Evolutionary conservation across 768 basidiomycete species (phyloP), one percentile per base, ranked within the genome.

Genomic region (Trametes coccinea): DNA sequence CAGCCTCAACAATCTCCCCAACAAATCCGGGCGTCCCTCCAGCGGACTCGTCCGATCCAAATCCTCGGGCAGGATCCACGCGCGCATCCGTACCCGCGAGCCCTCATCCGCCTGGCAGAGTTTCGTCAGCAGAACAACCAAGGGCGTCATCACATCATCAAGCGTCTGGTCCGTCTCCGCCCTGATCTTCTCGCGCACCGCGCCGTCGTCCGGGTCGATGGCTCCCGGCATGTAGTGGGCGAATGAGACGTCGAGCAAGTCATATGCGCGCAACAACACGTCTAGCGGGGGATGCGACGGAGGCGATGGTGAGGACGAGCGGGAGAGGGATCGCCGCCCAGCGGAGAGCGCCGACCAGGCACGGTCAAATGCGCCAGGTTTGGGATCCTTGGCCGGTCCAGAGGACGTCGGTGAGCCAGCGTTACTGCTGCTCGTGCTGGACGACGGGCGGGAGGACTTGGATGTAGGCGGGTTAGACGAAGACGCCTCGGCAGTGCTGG

Each of bases 1-100:
- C 22, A 98, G 77, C 16, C 95, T 83, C 33, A 98, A 73, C 68
- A 90, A 86, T 52, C 90, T 79, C 0, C 97, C 97, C 2, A 98
- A 76, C 7, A 90, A 73, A 69, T 92, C 88, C 13, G 83, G 59
- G 3, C 93, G 85, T 43, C 78, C 74, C 70, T 98, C 93, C 27
- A 98, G 78, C 3, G 92, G 83, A 8, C 73, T 76, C 8, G 88
- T 84, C 47, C 97, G 86, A 73, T 98, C 96, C 69, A 97, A 71
- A 67, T 89, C 84, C 0, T 83, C 75, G 0, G 95, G 95, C 5
- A 95, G 75, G 27, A 98, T 74, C 81, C 83, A 84, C 50, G 86
- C 82, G 60, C 85, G 81, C 61, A 92, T 71, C 29, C 84, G 79
- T 40, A 73, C 56, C 59, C 87, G 80, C 16, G 83, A 81, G 3